phyloP scores from a whole-genome alignment of 352 stramenopile genomes.

The Pythium volutum region DNA sequence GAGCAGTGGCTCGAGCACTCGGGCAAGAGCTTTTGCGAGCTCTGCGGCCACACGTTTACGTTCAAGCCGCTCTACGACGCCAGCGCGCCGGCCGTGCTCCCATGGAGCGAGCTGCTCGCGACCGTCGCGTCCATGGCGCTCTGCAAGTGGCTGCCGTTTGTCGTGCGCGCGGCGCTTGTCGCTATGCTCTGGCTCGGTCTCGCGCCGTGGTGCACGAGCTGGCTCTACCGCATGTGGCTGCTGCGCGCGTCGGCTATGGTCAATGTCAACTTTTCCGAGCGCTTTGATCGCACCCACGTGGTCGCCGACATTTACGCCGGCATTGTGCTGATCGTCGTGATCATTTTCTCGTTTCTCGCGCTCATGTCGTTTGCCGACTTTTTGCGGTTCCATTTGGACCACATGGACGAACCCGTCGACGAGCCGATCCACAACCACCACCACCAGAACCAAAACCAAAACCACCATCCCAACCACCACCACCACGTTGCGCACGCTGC shows the following conservation, averaged over 20 bases:
- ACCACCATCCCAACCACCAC: too few relatives aligned
- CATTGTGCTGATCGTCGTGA: conserved; percentile 87
- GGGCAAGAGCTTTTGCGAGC: conserved; percentile 90
- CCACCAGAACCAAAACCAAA: conserved; percentile 7
- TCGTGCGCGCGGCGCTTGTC: conserved; percentile 70
- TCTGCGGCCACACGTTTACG: conserved; percentile 91
- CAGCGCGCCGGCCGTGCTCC: conserved; percentile 80
- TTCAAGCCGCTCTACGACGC: conserved; percentile 92
- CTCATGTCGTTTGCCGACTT: conserved; percentile 95
- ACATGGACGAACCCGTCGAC: conserved; percentile 66
- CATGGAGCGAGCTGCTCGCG: conserved; percentile 82
- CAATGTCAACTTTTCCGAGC: conserved; percentile 80
- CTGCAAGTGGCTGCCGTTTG: conserved; percentile 89
- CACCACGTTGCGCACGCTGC: background rate
- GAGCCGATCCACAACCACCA: conserved; percentile 25
- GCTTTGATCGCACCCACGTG: conserved; percentile 66
- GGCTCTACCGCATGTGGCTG: conserved; percentile 94
- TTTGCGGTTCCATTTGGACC: conserved; percentile 88
- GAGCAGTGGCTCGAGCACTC: conserved; percentile 93
- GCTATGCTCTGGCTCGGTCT: conserved; percentile 85
- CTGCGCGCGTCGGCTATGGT: conserved; percentile 82
- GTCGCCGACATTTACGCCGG: conserved; percentile 88
- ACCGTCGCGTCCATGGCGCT: conserved; percentile 77
- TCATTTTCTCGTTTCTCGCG: conserved; percentile 93
- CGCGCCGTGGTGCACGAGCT: conserved; percentile 89